phyloP scores from a whole-genome alignment of 1,284 basidiomycete species.

The Neonothopanus nambi region DNA sequence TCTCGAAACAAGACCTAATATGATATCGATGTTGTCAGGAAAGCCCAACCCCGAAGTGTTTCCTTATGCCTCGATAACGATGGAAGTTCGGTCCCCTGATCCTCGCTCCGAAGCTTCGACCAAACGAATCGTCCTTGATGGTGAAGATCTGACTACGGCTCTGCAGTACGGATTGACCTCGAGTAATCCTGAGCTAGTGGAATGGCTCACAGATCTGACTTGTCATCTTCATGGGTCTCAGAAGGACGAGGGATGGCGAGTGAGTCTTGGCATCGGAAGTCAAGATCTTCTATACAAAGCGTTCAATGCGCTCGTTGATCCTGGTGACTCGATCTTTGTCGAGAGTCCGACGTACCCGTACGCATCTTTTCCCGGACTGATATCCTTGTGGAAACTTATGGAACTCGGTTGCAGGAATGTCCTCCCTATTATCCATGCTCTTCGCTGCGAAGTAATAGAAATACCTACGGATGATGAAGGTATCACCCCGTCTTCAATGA shows the following conservation, averaged over 20 bases:
- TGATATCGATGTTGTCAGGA: constrained; percentile 66
- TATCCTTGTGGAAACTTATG: too few species aligned
- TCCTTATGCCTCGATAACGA: constrained; percentile 57
- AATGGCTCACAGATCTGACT: constrained; percentile 53
- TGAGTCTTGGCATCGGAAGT: constrained; percentile 64
- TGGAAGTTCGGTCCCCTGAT: constrained; percentile 29
- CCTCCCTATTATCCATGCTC: constrained; percentile 1
- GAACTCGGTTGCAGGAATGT: background rate
- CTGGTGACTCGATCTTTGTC: constrained; percentile 64
- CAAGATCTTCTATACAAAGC: constrained; percentile 74
- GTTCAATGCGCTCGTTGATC: constrained; percentile 49
- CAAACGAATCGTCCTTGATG: constrained; percentile 39
- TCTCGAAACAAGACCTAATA: constrained; percentile 56
- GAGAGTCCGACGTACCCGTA: constrained; percentile 70
- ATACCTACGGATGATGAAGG: constrained; percentile 65
- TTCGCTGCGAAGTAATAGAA: constrained; percentile 42
- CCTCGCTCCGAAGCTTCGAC: constrained; percentile 23
- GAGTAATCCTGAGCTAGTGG: constrained; percentile 50
- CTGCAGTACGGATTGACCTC: constrained; percentile 63
- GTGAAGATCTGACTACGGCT: constrained; percentile 45
- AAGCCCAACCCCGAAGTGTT: constrained; percentile 72
- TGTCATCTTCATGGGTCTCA: constrained; percentile 44
- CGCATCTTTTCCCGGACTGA: constrained; percentile 26
- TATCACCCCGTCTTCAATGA: constrained; percentile 49
- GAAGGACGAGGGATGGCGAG: constrained; percentile 48